Evolutionary conservation across 192 early-diverging fungal genomes (phyloP).

Genomic region (Podila minutissima): DNA sequence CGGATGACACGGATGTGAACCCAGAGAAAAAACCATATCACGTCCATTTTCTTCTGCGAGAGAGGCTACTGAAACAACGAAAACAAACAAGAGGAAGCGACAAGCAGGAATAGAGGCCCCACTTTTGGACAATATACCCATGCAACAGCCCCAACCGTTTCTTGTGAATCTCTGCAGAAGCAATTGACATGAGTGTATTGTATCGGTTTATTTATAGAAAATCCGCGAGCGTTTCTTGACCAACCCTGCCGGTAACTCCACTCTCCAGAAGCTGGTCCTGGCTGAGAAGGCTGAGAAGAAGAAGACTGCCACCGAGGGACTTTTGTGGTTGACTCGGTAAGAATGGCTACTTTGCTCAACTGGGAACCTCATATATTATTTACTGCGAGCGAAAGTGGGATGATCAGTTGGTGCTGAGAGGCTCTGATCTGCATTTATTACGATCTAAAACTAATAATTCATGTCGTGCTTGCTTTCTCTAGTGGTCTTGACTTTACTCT

Average conservation of each 20-base stretch:
- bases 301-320: constrained; percentile 87
- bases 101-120: too few relatives aligned
- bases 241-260: constrained; percentile 74
- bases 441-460: not conserved
- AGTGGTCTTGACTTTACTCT: constrained; percentile 85
- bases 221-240: constrained; percentile 76
- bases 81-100: too few relatives aligned
- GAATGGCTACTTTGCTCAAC: constrained; percentile 1
- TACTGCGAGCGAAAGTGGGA: not conserved
- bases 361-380: too few relatives aligned
- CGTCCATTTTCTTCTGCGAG: too few relatives aligned
- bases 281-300: constrained; percentile 83
- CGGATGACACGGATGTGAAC: not conserved
- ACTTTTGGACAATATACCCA: too few relatives aligned
- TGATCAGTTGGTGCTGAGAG: not conserved
- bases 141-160: not conserved
- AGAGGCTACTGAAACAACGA: too few relatives aligned
- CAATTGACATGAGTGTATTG: not conserved
- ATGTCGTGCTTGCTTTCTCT: not conserved
- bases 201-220: constrained; percentile 66
- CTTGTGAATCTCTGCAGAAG: not conserved
- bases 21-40: too few relatives aligned
- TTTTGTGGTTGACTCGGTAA: constrained; percentile 93
- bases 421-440: not conserved
- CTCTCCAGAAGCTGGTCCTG: constrained; percentile 84